Conservation (phyloP, 23 red algal genomes). For the Porphyridium purpureum region DNA sequence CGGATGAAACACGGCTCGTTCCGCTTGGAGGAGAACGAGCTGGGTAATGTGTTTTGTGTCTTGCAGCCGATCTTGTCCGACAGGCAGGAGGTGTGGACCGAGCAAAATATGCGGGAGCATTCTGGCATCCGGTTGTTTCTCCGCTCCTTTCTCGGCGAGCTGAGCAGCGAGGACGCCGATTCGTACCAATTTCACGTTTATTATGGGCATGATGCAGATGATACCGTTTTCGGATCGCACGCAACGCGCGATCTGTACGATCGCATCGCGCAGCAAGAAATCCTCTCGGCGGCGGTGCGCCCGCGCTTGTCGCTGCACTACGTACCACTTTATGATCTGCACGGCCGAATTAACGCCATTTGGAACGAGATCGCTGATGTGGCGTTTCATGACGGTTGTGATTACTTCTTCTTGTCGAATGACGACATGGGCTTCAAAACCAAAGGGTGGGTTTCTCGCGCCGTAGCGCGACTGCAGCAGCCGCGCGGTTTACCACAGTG, state of each 20-base stretch:
- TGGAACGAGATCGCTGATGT: constrained; percentile 58
- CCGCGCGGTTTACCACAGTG: too few species aligned
- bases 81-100: constrained; percentile 20
- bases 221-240: constrained; percentile 24
- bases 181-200: constrained; percentile 36
- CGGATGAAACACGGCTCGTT: too few species aligned
- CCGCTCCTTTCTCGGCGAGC: constrained; percentile 23
- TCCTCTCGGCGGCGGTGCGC: constrained; percentile 8
- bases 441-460: constrained; percentile 24
- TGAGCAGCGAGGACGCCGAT: constrained; percentile 17
- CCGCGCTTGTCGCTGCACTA: constrained; percentile 21
- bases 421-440: constrained; percentile 69
- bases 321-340: constrained; percentile 34
- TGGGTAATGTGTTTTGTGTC: constrained; percentile 46
- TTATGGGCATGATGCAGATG: constrained; percentile 60
- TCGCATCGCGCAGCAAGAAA: constrained; percentile 5
- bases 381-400: constrained; percentile 50
- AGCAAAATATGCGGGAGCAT: constrained; percentile 20
- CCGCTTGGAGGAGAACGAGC: too few species aligned
- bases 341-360: constrained; percentile 54
- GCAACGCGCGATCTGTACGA: constrained; percentile 14
- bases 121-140: constrained; percentile 40
- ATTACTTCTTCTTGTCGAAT: constrained; percentile 57
- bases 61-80: constrained; percentile 42
- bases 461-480: constrained; percentile 24